A percentile compares a stretch with the other conserved stretches of the same genome.
These are phyloP conservation scores for Trichoderma harzianum DNA, from an alignment of 2,329 filamentous ascomycete species.

Conservation along the genomic window DNA sequence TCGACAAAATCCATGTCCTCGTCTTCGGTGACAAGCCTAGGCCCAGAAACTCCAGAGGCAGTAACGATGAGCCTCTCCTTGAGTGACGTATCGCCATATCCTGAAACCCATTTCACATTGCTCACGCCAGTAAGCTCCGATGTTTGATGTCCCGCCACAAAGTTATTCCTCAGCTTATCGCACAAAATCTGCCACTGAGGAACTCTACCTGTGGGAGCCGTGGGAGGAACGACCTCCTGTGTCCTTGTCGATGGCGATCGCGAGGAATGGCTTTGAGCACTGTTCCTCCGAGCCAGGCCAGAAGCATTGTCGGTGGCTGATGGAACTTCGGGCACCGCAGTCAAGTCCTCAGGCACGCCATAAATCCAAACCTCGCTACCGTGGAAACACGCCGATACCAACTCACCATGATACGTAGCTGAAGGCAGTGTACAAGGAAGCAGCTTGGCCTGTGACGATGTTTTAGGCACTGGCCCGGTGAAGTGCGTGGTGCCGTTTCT, in stretches of 20 bases:
- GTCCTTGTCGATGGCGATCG: constrained; percentile 32
- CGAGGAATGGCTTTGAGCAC: constrained; percentile 28
- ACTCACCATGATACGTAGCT: constrained; percentile 64
- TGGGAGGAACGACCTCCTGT: constrained; percentile 28
- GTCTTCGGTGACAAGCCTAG: constrained; percentile 59
- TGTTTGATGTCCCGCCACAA: constrained; percentile 65
- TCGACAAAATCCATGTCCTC: constrained; percentile 75
- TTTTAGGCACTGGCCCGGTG: constrained; percentile 61
- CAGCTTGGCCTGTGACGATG: constrained; percentile 53
- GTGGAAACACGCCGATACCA: constrained; percentile 71
- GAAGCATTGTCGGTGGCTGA: constrained; percentile 23
- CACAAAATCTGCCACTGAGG: constrained; percentile 68
- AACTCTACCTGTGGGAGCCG: constrained; percentile 37
- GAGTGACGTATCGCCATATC: constrained; percentile 44
- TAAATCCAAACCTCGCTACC: constrained; percentile 75
- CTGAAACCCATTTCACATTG: constrained; percentile 68
- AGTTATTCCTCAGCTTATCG: constrained; percentile 66
- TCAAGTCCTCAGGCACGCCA: constrained; percentile 70
- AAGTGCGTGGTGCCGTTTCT: constrained; percentile 78
- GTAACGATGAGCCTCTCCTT: constrained; percentile 65
- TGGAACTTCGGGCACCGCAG: constrained; percentile 52
- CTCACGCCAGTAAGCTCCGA: constrained; percentile 63
- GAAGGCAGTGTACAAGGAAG: constrained; percentile 67
- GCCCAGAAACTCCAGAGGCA: constrained; percentile 64
- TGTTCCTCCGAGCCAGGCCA: constrained; percentile 27